Conservation (phyloP, 1,284 basidiomycete genomes). For the Boletus hoseneyae region DNA sequence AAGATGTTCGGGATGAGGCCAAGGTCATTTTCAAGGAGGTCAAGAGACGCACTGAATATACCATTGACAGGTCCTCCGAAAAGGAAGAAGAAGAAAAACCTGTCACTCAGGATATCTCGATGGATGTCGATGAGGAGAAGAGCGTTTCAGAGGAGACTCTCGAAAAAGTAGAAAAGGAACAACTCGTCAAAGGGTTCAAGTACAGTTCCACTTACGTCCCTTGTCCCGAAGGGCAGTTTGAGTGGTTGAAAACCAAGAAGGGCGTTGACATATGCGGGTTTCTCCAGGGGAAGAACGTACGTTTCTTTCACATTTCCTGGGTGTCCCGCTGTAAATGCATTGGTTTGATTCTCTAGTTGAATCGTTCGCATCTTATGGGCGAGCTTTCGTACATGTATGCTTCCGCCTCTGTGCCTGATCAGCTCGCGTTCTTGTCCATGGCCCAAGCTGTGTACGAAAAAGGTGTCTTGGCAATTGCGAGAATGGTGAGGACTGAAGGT, state of each 20-base stretch:
- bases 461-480: slow-evolving; percentile 69
- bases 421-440: slow-evolving; percentile 84
- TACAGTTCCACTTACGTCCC: slow-evolving; percentile 90
- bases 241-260: slow-evolving; percentile 64
- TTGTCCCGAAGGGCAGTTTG: slow-evolving; percentile 78
- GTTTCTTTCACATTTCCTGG: slow-evolving; percentile 21
- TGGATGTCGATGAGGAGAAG: slow-evolving; percentile 32
- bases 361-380: slow-evolving; percentile 77
- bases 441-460: slow-evolving; percentile 76
- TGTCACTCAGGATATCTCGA: slow-evolving; percentile 16
- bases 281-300: slow-evolving; percentile 63
- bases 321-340: not conserved
- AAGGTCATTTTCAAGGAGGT: slow-evolving; percentile 50
- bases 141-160: slow-evolving; percentile 28
- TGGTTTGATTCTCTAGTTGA: slow-evolving; percentile 49
- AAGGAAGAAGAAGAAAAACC: slow-evolving; percentile 30
- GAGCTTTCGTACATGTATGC: slow-evolving; percentile 90
- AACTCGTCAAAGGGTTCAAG: slow-evolving; percentile 82
- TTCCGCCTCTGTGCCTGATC: slow-evolving; percentile 65
- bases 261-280: slow-evolving; percentile 90
- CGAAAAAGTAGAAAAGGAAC: slow-evolving; percentile 67
- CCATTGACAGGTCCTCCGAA: slow-evolving; percentile 40
- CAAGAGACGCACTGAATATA: slow-evolving; percentile 57
- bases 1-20: slow-evolving; percentile 30
- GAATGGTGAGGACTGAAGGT: slow-evolving; percentile 74